phyloP scores from a whole-genome alignment of 2,329 filamentous ascomycete species.

The Colletotrichum falcatum region DNA sequence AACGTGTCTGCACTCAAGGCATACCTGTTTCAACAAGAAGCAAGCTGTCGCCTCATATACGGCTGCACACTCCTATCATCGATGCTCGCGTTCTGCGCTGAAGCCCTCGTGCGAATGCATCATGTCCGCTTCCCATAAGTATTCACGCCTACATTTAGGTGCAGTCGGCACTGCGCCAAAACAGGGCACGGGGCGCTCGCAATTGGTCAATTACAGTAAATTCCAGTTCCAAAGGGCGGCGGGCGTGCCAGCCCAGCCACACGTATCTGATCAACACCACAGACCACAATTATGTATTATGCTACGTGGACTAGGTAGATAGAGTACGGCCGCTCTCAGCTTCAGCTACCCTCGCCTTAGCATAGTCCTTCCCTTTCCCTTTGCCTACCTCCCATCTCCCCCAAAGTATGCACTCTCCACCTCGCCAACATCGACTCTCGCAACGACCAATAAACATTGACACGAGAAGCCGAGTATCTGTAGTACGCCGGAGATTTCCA shows the following conservation, averaged over 20 bases:
- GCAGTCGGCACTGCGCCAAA: neutral
- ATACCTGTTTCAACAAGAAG: neutral
- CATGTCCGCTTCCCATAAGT: neutral
- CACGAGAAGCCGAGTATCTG: too few species aligned
- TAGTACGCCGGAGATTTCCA: neutral
- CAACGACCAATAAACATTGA: neutral
- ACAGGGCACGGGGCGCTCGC: neutral
- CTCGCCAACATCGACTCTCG: neutral
- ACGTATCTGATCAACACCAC: slow-evolving; percentile 8
- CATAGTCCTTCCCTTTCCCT: neutral
- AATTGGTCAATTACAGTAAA: neutral
- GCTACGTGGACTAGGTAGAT: neutral
- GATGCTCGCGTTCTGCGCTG: neutral
- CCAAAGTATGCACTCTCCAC: neutral
- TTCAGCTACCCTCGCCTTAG: neutral
- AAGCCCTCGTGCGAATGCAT: too few species aligned
- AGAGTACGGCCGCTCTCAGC: neutral
- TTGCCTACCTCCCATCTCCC: neutral
- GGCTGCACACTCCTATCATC: too few species aligned
- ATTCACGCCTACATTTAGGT: neutral
- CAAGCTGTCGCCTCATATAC: neutral
- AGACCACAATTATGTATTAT: neutral
- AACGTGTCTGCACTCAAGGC: neutral
- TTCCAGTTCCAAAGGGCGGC: slow-evolving; percentile 7
- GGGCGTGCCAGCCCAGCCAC: slow-evolving; percentile 3